Conservation (phyloP, 805 yeast species). For the Wickerhamiella nectarea region DNA sequence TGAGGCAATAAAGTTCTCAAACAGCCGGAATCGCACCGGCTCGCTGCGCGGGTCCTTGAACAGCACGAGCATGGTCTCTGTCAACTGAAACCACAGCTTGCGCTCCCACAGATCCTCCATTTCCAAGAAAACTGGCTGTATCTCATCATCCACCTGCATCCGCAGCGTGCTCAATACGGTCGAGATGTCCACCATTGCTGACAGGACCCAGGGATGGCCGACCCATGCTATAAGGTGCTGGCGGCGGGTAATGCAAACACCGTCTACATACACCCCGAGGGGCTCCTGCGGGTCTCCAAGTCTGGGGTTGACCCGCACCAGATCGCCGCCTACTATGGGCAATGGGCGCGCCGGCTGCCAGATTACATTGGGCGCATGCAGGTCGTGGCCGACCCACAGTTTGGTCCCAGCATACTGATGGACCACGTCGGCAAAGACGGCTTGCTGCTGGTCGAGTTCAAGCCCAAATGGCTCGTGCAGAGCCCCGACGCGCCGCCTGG, state of each 20-base stretch:
- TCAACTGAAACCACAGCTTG: conserved; percentile 90
- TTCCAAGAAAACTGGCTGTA: conserved; percentile 46
- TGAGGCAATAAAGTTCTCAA: conserved; percentile 51
- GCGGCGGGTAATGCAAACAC: conserved; percentile 12
- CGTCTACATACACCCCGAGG: conserved; percentile 23
- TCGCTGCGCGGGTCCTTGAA: conserved; percentile 41
- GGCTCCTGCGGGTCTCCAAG: conserved; percentile 26
- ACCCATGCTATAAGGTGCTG: neutral
- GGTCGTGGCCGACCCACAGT: conserved; percentile 7
- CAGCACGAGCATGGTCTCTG: conserved; percentile 48
- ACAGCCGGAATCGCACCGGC: conserved; percentile 50
- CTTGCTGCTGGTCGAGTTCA: conserved; percentile 34
- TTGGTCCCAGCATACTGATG: conserved; percentile 14
- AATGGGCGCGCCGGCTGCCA: conserved; percentile 15
- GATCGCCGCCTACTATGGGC: conserved; percentile 22
- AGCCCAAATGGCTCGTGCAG: conserved; percentile 49
- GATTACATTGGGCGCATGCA: conserved; percentile 13
- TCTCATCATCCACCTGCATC: conserved; percentile 49
- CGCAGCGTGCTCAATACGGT: conserved; percentile 47
- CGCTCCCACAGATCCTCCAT: conserved; percentile 79
- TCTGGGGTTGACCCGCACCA: conserved; percentile 29
- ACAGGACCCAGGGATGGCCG: neutral
- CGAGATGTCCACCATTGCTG: conserved; percentile 28
- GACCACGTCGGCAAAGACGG: conserved; percentile 14
- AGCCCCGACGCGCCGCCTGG: conserved; percentile 29